Base-by-base conservation (phyloP, 192 early-diverging fungal genomes). In the Phlyctochytrium arcticum region DNA sequence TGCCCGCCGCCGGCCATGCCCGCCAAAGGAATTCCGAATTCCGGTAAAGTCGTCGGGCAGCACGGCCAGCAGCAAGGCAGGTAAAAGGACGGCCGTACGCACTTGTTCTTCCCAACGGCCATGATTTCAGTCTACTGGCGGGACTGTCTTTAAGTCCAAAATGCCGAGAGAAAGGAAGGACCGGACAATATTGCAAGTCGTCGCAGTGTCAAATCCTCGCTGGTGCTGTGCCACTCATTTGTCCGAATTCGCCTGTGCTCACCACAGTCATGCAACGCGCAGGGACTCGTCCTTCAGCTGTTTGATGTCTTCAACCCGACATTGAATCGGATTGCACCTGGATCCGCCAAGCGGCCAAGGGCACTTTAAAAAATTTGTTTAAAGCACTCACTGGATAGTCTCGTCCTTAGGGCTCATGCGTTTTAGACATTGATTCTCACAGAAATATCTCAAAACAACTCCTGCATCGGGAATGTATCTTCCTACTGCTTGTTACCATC, bases 51-150 rank as follows among this genome's bases (percentile, higher is more conserved):
- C 30, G 12, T 44, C 39, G 39, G 34, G 29, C 54, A 5, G 5
- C 34, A 29, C 48, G 49, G 32, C 49, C 27, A n/a, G 39, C 19
- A 54, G 2, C 9, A 29, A n/a, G 27, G 39, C 17, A 15, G 24
- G 21, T 31, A 36, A 31, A 12, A 44, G n/a, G 24, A 19, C n/a
- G 9, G 12, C n/a, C 12, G 56, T 58, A 74, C 86, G 67, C 73
- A 87, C 86, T 91, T 91, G 77, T 91, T 91, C 84, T 91, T 91
- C 76, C 90, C 90, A 70, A 91, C 84, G 70, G 90, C 88, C 78
- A 75, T 80, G 68, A 54, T 67, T 60, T 17, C 58, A 23, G 17
- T 57, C 27, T 53, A 27, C 50, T 53, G 12, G 50, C 50, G 50
- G 50, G 50, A 53, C 56, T 37, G 36, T 17, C 30, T 17, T 57